These are phyloP conservation scores for Paraphysoderma sedebokerense DNA, from an alignment of 371 early-diverging fungal genomes.

Conservation along the genomic window DNA sequence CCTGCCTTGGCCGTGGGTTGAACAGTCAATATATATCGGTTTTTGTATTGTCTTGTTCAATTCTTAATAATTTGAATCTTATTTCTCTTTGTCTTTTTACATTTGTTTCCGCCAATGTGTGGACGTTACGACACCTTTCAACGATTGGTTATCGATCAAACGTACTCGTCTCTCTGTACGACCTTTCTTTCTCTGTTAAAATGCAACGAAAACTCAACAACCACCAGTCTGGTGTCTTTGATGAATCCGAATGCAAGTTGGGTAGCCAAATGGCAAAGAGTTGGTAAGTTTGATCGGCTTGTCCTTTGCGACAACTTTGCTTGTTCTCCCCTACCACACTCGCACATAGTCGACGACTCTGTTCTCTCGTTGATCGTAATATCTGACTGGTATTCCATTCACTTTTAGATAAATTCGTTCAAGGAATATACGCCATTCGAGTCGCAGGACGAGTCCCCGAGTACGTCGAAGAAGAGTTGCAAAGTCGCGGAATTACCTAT, in stretches of 20 bases:
- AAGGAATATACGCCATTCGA: constrained; percentile 80
- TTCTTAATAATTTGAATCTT: too few relatives aligned
- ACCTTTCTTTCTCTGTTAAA: constrained; percentile 5
- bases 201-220: constrained; percentile 54
- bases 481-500: constrained; percentile 58
- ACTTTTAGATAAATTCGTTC: constrained; percentile 45
- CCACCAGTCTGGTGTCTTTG: too few relatives aligned
- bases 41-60: too few relatives aligned
- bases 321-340: neutral
- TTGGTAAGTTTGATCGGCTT: constrained; percentile 21
- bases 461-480: constrained; percentile 61
- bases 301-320: neutral
- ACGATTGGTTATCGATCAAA: neutral
- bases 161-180: neutral
- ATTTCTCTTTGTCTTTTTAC: too few relatives aligned
- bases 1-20: neutral
- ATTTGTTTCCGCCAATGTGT: too few relatives aligned
- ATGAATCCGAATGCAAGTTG: constrained; percentile 67
- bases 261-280: constrained; percentile 77
- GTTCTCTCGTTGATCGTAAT: too few relatives aligned
- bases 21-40: too few relatives aligned
- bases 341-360: neutral
- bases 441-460: constrained; percentile 80
- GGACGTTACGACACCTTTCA: too few relatives aligned
- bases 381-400: too few relatives aligned